These are phyloP conservation scores for Yarrowia sp. DNA, from an alignment of 805 yeast species.

Conservation along the genomic window DNA sequence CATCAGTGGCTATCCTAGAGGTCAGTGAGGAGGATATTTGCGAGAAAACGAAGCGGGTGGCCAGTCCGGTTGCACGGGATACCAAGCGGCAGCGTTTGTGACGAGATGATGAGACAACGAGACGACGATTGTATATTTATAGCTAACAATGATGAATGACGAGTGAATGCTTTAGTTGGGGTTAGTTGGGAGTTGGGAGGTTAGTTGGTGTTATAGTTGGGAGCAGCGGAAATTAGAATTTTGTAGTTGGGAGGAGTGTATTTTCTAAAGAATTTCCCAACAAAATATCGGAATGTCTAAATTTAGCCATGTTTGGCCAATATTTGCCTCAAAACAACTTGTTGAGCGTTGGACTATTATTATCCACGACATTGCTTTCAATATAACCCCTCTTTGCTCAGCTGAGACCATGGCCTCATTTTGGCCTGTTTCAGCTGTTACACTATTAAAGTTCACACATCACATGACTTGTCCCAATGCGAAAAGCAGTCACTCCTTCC, in stretches of 20 bases:
- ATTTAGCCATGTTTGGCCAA: too few species aligned
- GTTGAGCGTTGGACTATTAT: not conserved
- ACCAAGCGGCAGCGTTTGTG: not conserved
- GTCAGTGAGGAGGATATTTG: constrained; percentile 12
- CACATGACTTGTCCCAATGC: not conserved
- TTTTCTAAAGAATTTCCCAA: too few species aligned
- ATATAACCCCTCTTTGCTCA: not conserved
- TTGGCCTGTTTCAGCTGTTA: not conserved
- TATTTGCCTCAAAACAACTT: not conserved
- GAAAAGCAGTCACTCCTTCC: constrained; percentile 23
- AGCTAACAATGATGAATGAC: constrained; percentile 1
- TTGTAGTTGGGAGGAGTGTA: too few species aligned
- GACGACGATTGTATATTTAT: constrained; percentile 22
- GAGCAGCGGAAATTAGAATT: too few species aligned
- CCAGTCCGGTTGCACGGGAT: constrained; percentile 6
- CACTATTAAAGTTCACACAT: not conserved
- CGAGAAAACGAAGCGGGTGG: constrained; percentile 3
- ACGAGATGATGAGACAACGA: not conserved
- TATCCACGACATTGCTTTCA: not conserved
- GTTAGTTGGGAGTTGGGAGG: not conserved
- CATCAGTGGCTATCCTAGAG: constrained; percentile 3
- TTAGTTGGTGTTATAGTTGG: too few species aligned
- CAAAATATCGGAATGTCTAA: too few species aligned
- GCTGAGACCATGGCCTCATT: not conserved
- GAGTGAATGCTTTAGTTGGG: not conserved